Conservation (phyloP, 2,329 filamentous ascomycete genomes). For the Aspergillus proliferans region DNA sequence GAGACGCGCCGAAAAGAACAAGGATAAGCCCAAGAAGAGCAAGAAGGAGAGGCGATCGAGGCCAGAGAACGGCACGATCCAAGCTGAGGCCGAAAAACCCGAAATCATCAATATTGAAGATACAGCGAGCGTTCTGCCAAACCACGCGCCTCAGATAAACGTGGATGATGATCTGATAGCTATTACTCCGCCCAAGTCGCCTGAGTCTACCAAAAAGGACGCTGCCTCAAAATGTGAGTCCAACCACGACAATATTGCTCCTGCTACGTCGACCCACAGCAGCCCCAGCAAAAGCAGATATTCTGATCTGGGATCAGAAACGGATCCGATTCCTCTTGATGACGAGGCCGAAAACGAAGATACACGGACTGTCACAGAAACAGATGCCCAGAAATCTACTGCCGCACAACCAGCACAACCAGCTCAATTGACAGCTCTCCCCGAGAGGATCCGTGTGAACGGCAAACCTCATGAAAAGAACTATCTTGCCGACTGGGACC, state of each 20-base stretch:
- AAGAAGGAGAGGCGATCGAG: neutral
- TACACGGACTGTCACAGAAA: neutral
- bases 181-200: no score
- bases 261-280: neutral
- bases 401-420: neutral
- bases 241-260: neutral
- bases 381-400: neutral
- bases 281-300: neutral
- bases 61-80: neutral
- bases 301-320: neutral
- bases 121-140: neutral
- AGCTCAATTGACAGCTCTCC: neutral
- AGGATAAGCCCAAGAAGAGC: conserved; percentile 1
- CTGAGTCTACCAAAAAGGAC: neutral
- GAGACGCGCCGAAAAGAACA: neutral
- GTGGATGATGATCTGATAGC: neutral
- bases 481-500: neutral
- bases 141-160: neutral
- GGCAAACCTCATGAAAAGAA: neutral
- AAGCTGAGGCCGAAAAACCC: neutral
- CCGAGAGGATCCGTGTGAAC: neutral
- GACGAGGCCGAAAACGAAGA: neutral
- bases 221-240: neutral
- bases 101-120: neutral
- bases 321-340: neutral